Evolutionary conservation across 257 asterid species (phyloP).

Genomic region (Perilla frutescens): DNA sequence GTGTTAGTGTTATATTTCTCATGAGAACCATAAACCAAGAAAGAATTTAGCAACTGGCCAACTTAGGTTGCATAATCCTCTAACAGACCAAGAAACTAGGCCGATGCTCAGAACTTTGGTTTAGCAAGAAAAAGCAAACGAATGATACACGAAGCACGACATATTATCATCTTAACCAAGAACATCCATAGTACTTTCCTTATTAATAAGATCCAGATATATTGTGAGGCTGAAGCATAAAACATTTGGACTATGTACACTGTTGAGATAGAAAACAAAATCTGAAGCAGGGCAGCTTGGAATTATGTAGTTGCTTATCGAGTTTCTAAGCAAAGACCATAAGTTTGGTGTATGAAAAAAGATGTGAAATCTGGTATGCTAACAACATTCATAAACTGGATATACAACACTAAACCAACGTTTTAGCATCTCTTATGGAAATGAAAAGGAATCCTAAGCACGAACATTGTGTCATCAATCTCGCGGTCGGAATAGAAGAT

Average conservation of each 20-base stretch:
- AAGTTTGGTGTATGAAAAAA: too few relatives aligned
- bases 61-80: constrained; percentile 19
- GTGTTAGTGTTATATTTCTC: background rate
- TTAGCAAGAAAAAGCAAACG: background rate
- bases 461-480: too few relatives aligned
- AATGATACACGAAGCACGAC: too few relatives aligned
- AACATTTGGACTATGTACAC: background rate
- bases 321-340: background rate
- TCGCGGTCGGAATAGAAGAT: too few relatives aligned
- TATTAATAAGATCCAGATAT: too few relatives aligned
- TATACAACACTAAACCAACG: too few relatives aligned
- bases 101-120: background rate
- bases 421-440: too few relatives aligned
- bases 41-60: background rate
- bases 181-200: too few relatives aligned
- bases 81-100: background rate
- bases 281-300: background rate
- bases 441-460: too few relatives aligned
- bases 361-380: background rate
- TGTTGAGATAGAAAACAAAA: background rate
- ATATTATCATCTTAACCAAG: constrained; percentile 18
- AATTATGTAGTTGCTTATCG: background rate
- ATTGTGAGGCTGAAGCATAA: background rate
- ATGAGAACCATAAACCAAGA: background rate
- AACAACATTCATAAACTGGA: background rate